Conservation (phyloP, 331 rosid genomes). For the Acacia concinna region DNA sequence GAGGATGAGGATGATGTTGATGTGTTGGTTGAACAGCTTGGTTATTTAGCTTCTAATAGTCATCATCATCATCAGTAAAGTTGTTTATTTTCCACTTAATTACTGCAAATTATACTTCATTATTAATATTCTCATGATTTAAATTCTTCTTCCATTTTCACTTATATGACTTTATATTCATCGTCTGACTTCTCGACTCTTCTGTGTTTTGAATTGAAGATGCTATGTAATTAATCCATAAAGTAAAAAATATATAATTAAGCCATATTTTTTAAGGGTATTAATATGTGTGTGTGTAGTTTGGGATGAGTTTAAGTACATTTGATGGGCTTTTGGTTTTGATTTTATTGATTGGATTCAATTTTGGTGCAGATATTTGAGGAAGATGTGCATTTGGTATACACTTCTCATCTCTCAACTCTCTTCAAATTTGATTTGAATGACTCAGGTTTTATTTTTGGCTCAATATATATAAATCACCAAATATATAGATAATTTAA, state of each 20-base stretch:
- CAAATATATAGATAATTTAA: background rate
- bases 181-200: background rate
- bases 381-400: background rate
- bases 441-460: background rate
- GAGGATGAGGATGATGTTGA: constrained; percentile 54
- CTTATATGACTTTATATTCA: background rate
- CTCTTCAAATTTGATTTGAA: background rate
- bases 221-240: background rate
- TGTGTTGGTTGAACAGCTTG: constrained; percentile 55
- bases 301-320: background rate
- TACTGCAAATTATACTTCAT: background rate
- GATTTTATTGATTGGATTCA: background rate
- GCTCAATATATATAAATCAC: background rate
- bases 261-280: background rate
- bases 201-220: background rate
- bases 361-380: background rate
- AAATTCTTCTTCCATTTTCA: background rate
- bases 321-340: background rate
- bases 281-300: too few species aligned
- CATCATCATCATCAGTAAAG: too few species aligned
- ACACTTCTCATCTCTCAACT: background rate
- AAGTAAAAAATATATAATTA: too few species aligned
- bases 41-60: too few species aligned
- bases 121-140: background rate
- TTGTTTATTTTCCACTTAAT: too few species aligned